A percentile compares a stretch with the other conserved stretches of the same genome.
Conservation (phyloP, 768 basidiomycete genomes). For the Pleurotus citrinopileatus region DNA sequence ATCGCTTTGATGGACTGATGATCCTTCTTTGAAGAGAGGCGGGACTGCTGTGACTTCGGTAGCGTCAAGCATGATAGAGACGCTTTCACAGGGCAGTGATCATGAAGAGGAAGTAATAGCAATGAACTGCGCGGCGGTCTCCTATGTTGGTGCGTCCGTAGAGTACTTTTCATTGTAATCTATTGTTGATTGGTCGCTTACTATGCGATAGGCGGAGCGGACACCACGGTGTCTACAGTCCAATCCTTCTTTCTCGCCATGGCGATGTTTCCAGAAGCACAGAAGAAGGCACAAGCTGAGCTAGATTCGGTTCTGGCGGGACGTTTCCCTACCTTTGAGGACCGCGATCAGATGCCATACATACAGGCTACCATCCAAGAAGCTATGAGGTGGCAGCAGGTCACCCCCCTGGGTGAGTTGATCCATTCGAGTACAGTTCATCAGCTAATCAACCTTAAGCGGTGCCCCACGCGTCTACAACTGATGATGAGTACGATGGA, state of each 20-base stretch:
- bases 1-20: neutral
- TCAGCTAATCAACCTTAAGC: slow-evolving; percentile 15
- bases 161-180: neutral
- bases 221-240: slow-evolving; percentile 25
- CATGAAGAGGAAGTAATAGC: slow-evolving; percentile 1
- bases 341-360: slow-evolving; percentile 25
- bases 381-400: slow-evolving; percentile 24
- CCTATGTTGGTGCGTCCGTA: slow-evolving; percentile 1
- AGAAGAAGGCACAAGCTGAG: slow-evolving; percentile 27
- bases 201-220: slow-evolving; percentile 22
- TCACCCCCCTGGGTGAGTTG: slow-evolving; percentile 23
- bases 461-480: slow-evolving; percentile 24
- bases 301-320: slow-evolving; percentile 26
- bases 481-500: slow-evolving; percentile 33
- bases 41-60: neutral
- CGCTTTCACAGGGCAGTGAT: neutral
- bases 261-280: slow-evolving; percentile 24
- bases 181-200: neutral
- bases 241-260: slow-evolving; percentile 27
- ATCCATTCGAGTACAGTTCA: neutral
- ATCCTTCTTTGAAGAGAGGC: neutral
- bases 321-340: slow-evolving; percentile 28
- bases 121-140: neutral
- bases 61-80: neutral
- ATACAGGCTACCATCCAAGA: slow-evolving; percentile 30